Evolutionary conservation across 2,329 filamentous ascomycete species (phyloP).

Genomic region (Amphichorda felina): DNA sequence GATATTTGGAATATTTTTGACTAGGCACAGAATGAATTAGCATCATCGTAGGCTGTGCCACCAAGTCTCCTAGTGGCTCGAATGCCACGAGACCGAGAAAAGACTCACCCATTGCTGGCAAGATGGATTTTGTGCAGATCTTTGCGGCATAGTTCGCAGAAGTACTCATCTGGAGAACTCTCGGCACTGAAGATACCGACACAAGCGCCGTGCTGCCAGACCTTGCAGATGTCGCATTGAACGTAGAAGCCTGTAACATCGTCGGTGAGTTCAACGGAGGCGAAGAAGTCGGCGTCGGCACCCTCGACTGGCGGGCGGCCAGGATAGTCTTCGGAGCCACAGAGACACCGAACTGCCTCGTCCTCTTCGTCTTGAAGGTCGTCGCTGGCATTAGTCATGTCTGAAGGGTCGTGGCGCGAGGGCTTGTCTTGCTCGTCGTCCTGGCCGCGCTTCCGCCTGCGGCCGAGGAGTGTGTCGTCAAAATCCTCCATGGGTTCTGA

Average conservation of each 20-base stretch:
- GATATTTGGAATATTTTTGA: conserved; percentile 55
- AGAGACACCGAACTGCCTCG: conserved; percentile 91
- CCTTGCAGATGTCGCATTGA: conserved; percentile 94
- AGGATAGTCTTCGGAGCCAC: conserved; percentile 88
- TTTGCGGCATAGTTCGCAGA: conserved; percentile 88
- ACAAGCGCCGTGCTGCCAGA: conserved; percentile 97
- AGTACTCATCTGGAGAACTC: conserved; percentile 91
- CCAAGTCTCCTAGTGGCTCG: neutral
- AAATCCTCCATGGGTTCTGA: conserved; percentile 57
- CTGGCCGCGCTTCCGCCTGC: conserved; percentile 67
- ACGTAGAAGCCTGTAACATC: conserved; percentile 93
- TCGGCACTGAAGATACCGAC: conserved; percentile 94
- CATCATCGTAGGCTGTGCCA: conserved; percentile 4
- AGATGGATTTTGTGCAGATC: conserved; percentile 78
- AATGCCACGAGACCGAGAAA: neutral
- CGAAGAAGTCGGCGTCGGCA: conserved; percentile 43
- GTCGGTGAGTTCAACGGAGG: conserved; percentile 56
- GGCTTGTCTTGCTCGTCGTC: conserved; percentile 44
- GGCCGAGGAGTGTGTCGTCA: conserved; percentile 61
- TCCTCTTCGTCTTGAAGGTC: conserved; percentile 71
- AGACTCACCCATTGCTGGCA: conserved; percentile 72
- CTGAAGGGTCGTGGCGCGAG: conserved; percentile 25
- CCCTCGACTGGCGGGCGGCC: conserved; percentile 60
- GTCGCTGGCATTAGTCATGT: conserved; percentile 51
- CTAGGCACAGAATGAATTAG: conserved; percentile 31